A percentile compares a stretch with the other conserved stretches of the same genome.
These are phyloP conservation scores for Rhododendron molle DNA, from an alignment of 148 eudicot species.

Conservation along the genomic window DNA sequence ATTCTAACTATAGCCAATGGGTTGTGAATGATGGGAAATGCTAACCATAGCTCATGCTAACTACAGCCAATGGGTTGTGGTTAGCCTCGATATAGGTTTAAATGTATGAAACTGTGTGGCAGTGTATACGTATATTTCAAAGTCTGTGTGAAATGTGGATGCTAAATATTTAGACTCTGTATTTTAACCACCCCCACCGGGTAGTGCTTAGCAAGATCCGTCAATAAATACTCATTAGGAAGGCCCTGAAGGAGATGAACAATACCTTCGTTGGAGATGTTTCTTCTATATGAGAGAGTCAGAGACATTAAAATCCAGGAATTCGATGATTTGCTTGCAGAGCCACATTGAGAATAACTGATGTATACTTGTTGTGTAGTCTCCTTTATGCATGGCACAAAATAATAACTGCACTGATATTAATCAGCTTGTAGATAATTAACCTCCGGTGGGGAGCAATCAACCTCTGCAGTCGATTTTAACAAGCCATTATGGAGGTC, in stretches of 20 bases:
- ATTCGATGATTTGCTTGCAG: not conserved
- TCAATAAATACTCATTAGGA: not conserved
- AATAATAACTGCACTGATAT: not conserved
- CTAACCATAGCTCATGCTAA: not conserved
- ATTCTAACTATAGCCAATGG: not conserved
- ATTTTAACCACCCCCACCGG: not conserved
- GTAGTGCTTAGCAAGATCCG: not conserved
- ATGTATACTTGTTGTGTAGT: not conserved
- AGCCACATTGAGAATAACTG: not conserved
- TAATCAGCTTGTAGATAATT: conserved; percentile 1
- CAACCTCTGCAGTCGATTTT: not conserved
- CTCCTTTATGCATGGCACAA: not conserved
- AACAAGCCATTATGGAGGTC: not conserved
- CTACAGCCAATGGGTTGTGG: not conserved
- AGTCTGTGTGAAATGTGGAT: not conserved
- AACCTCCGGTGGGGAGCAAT: not conserved
- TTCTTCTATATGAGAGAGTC: not conserved
- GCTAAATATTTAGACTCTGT: not conserved
- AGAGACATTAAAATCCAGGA: not conserved
- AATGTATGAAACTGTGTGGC: not conserved
- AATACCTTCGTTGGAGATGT: not conserved
- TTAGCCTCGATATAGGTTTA: not conserved
- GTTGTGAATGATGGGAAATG: not conserved
- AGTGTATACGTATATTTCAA: not conserved
- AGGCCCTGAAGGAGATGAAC: not conserved